These are phyloP conservation scores for Fistulinella cinereoalba DNA, from an alignment of 1,284 basidiomycete genomes.

Conservation along the genomic window DNA sequence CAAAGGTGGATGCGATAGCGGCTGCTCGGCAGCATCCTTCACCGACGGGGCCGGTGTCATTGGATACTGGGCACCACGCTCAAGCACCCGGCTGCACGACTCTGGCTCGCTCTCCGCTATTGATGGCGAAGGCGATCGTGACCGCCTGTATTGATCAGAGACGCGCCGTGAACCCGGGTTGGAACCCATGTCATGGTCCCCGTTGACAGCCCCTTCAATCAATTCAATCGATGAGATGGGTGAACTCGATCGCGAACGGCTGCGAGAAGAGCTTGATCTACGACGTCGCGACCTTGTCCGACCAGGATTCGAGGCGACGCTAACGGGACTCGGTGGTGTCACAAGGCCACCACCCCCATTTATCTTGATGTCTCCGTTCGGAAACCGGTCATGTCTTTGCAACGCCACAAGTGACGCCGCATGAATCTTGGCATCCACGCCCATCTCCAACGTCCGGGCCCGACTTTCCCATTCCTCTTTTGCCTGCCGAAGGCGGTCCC, in stretches of 20 bases:
- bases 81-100: conserved; percentile 17
- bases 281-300: conserved; percentile 36
- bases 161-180: conserved; percentile 24
- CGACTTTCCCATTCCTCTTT: conserved; percentile 80
- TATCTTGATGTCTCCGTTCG: conserved; percentile 36
- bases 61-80: conserved; percentile 37
- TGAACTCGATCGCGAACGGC: conserved; percentile 32
- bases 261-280: conserved; percentile 30
- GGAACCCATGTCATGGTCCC: conserved; percentile 20
- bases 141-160: conserved; percentile 31
- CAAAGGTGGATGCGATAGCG: conserved; percentile 4
- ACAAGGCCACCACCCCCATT: conserved; percentile 52
- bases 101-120: conserved; percentile 42
- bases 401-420: conserved; percentile 40
- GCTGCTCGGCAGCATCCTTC: conserved; percentile 36
- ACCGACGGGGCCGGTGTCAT: conserved; percentile 46
- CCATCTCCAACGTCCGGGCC: conserved; percentile 42
- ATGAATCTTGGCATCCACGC: conserved; percentile 45
- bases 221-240: conserved; percentile 36
- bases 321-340: conserved; percentile 71
- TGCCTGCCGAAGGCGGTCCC: conserved; percentile 71
- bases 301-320: conserved; percentile 58
- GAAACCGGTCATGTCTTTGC: conserved; percentile 36
- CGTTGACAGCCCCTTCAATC: conserved; percentile 28
- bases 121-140: conserved; percentile 40